phyloP scores from a whole-genome alignment of 2,329 filamentous ascomycete species.

The Alternaria arborescens region DNA sequence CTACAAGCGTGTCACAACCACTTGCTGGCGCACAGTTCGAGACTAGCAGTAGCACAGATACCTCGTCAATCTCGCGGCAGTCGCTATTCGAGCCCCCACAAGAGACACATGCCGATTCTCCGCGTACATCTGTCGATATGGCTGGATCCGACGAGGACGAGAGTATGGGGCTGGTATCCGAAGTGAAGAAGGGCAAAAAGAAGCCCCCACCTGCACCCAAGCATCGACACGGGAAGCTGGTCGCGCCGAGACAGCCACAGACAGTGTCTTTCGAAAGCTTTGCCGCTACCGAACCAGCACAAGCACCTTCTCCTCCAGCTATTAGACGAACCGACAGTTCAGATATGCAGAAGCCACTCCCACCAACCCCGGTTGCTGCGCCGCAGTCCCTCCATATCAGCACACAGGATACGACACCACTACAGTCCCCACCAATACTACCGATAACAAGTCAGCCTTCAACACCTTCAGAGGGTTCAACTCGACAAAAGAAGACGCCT shows the following conservation, averaged over 20 bases:
- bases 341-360: slow-evolving; percentile 70
- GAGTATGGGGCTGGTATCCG: slow-evolving; percentile 36
- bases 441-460: slow-evolving; percentile 25
- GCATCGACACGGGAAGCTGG: slow-evolving; percentile 79
- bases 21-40: slow-evolving; percentile 40
- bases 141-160: slow-evolving; percentile 62
- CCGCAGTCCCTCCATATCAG: slow-evolving; percentile 29
- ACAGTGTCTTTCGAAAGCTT: slow-evolving; percentile 48
- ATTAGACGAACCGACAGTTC: slow-evolving; percentile 49
- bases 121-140: slow-evolving; percentile 67
- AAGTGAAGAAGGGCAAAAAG: slow-evolving; percentile 65
- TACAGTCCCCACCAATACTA: slow-evolving; percentile 22
- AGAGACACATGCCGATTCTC: slow-evolving; percentile 59
- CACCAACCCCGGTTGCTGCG: slow-evolving; percentile 58
- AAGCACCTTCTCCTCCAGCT: slow-evolving; percentile 33
- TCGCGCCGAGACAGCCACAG: slow-evolving; percentile 61
- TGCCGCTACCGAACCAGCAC: slow-evolving; percentile 32
- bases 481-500: slow-evolving; percentile 42
- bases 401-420: slow-evolving; percentile 31
- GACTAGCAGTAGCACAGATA: slow-evolving; percentile 65
- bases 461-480: slow-evolving; percentile 29
- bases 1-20: slow-evolving; percentile 33
- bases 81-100: slow-evolving; percentile 65
- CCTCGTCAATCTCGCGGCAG: slow-evolving; percentile 66
- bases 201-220: slow-evolving; percentile 73